These are phyloP conservation scores for Papiliotrema laurentii DNA, from an alignment of 1,284 basidiomycete species.

Conservation along the genomic window DNA sequence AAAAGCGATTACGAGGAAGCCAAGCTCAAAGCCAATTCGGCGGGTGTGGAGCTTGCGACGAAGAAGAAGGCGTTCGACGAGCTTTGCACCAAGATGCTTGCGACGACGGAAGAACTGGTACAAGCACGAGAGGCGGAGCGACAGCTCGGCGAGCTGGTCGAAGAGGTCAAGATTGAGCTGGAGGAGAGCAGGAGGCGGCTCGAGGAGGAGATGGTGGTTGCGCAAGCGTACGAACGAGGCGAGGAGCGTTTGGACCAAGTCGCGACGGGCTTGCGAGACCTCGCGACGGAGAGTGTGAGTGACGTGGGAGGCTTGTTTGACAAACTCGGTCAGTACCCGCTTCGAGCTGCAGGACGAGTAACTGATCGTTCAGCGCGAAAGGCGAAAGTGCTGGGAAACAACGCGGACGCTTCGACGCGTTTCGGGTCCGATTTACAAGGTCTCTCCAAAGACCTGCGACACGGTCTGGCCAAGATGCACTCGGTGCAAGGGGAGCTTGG, in stretches of 20 bases:
- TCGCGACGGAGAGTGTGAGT: slow-evolving; percentile 62
- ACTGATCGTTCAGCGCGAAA: background rate
- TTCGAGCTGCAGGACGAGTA: background rate
- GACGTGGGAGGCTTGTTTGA: slow-evolving; percentile 73
- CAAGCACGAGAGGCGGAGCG: slow-evolving; percentile 51
- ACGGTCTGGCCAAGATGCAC: slow-evolving; percentile 53
- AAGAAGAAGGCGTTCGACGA: slow-evolving; percentile 88
- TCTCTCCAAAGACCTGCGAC: slow-evolving; percentile 61
- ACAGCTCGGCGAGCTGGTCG: slow-evolving; percentile 57
- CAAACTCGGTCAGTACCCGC: slow-evolving; percentile 66
- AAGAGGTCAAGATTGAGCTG: slow-evolving; percentile 58
- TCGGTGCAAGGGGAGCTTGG: slow-evolving; percentile 48
- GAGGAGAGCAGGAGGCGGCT: slow-evolving; percentile 56
- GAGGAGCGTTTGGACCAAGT: slow-evolving; percentile 68
- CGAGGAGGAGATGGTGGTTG: slow-evolving; percentile 71
- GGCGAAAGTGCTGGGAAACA: slow-evolving; percentile 36
- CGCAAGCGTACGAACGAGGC: slow-evolving; percentile 69
- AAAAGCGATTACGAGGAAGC: slow-evolving; percentile 75
- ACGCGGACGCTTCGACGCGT: slow-evolving; percentile 60
- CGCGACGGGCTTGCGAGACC: slow-evolving; percentile 63
- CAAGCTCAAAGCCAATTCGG: slow-evolving; percentile 70
- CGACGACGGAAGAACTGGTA: slow-evolving; percentile 68
- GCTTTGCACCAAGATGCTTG: slow-evolving; percentile 69
- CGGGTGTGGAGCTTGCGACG: slow-evolving; percentile 72
- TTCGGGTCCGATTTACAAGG: slow-evolving; percentile 60